Base-by-base conservation (phyloP, 345 rosid genomes). In the Eutrema japonicum region DNA sequence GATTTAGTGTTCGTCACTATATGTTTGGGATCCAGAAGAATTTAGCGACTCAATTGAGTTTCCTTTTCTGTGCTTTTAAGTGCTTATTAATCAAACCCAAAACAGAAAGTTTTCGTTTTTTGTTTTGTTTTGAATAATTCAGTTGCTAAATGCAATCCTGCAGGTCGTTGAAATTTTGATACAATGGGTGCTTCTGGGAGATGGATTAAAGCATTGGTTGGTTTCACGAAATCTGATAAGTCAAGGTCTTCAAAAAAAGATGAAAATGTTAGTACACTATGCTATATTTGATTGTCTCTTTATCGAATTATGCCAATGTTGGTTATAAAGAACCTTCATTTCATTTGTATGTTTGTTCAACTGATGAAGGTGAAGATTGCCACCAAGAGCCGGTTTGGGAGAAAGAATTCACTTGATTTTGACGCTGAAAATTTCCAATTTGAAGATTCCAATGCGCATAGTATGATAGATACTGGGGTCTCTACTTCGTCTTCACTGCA, bases 201-300 rank as follows among this genome's bases (percentile, higher is more conserved):
- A 86, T 96, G 99, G 99, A 82, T 96, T 67, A 92, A 83, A 81
- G 89, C 98, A 63, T 80, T 92, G 80, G 86, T 96, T 77, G 92
- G 98, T 70, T 81, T 89, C 70, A 88, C 82, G 72, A 92, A 88
- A 82, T 79, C 90, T 35, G 95, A 87, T 65, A 92, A 88, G 79
- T 85, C 90, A 6, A 87, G 45, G 30, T 87, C 97, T 66, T 85
- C 87, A n/a, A 84, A 83, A 60, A 86, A 81, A 61, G 86, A 72
- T 42, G 89, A 83, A 53, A 86, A 82, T 83, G 98, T 96, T 53
- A 62, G 92, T 81, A 66, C 51, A 36, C 26, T 50, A 41, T 41
- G 2, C 0, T 55, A 9, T 55, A 16, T 41, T 36, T 49, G 6
- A 4, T 69, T 35, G 12, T 59, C 40, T 56, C 8, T 45, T 51